phyloP scores from a whole-genome alignment of 768 basidiomycete genomes.

The Termitomyces sp. region DNA sequence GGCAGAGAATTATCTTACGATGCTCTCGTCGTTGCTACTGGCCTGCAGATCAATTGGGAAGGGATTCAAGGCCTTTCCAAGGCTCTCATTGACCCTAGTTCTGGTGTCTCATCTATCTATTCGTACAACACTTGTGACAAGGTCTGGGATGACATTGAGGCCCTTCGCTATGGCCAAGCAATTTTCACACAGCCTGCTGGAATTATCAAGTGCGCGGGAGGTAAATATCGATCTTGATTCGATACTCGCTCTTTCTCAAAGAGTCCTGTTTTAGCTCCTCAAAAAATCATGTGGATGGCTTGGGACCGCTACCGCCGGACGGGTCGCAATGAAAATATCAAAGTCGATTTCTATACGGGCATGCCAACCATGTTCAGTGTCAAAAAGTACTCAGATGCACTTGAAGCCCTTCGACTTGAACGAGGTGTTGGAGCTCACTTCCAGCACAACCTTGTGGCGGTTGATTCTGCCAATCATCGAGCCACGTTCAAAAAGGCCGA shows the following conservation, averaged over 20 bases:
- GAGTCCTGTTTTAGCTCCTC: constrained; percentile 47
- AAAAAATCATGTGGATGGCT: constrained; percentile 97
- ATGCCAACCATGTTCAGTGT: constrained; percentile 97
- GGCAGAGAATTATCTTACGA: constrained; percentile 79
- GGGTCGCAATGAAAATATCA: constrained; percentile 49
- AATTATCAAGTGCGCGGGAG: constrained; percentile 90
- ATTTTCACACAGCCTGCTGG: constrained; percentile 96
- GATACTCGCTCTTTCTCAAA: neutral
- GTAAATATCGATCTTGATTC: constrained; percentile 28
- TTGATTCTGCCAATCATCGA: constrained; percentile 65
- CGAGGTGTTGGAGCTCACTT: constrained; percentile 82
- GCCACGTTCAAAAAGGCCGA: constrained; percentile 85
- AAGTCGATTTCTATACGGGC: constrained; percentile 80
- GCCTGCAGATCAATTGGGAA: constrained; percentile 83
- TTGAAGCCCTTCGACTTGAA: constrained; percentile 69
- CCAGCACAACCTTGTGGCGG: constrained; percentile 72
- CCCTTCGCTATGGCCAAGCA: constrained; percentile 71
- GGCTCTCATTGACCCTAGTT: constrained; percentile 71
- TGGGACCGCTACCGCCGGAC: constrained; percentile 76
- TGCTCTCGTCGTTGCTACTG: constrained; percentile 81
- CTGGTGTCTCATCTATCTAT: constrained; percentile 90
- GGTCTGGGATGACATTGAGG: constrained; percentile 78
- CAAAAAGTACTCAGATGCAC: constrained; percentile 90
- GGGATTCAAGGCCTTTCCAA: constrained; percentile 65
- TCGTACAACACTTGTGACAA: constrained; percentile 88